Conservation (phyloP, 148 eudicot species). For the Vaccinium macrocarpon region DNA sequence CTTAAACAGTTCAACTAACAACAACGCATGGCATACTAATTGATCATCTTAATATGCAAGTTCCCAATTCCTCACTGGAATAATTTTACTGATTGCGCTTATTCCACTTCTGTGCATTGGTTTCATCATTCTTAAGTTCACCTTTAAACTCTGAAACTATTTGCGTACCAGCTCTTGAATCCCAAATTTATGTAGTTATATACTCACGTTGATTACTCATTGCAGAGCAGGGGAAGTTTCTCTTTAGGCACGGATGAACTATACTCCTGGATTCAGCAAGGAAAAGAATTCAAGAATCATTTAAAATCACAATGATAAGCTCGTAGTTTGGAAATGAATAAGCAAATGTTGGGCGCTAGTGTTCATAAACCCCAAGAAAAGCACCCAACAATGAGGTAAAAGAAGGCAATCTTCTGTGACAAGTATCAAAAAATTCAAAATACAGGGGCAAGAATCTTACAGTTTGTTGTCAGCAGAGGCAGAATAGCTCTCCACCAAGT, state of each 20-base stretch:
- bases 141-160: neutral
- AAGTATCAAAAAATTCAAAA: neutral
- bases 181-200: neutral
- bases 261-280: constrained; percentile 19
- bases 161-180: neutral
- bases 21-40: neutral
- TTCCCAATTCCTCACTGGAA: neutral
- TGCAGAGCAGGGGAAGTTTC: constrained; percentile 44
- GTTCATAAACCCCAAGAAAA: neutral
- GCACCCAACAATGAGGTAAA: neutral
- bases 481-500: constrained; percentile 57
- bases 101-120: neutral
- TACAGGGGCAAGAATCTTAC: constrained; percentile 33
- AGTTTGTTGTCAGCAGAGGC: constrained; percentile 26
- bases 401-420: constrained; percentile 5
- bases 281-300: constrained; percentile 4
- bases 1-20: neutral
- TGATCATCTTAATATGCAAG: neutral
- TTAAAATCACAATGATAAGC: neutral
- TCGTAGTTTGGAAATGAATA: neutral
- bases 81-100: neutral
- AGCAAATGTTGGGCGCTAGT: neutral
- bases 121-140: neutral
- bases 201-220: constrained; percentile 35
- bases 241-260: constrained; percentile 40